Evolutionary conservation across 2,329 filamentous ascomycete genomes (phyloP).

Genomic region (Ophiocordyceps camponoti-floridani): DNA sequence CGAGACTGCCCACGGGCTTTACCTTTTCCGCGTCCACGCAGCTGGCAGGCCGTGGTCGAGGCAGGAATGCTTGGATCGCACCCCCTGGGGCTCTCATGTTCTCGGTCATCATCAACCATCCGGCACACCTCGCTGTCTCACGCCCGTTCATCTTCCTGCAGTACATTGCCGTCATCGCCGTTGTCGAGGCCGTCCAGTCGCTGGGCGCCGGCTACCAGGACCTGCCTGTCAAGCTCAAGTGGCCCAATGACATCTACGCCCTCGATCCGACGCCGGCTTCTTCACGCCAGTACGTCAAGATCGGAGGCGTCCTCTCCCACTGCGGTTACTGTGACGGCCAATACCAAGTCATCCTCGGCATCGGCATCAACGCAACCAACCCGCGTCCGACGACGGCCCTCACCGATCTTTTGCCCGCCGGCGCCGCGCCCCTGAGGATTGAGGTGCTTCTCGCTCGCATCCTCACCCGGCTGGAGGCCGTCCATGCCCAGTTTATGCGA

Average conservation of each 20-base stretch:
- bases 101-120: constrained; percentile 74
- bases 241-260: constrained; percentile 91
- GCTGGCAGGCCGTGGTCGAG: constrained; percentile 72
- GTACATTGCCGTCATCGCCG: constrained; percentile 78
- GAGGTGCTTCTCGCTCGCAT: constrained; percentile 74
- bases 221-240: constrained; percentile 76
- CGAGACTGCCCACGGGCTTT: constrained; percentile 66
- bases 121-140: constrained; percentile 48
- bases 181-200: constrained; percentile 62
- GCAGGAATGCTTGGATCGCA: constrained; percentile 87
- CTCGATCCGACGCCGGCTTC: constrained; percentile 38
- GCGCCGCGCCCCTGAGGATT: constrained; percentile 39
- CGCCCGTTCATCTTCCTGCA: constrained; percentile 86
- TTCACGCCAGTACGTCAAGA: constrained; percentile 54
- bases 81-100: constrained; percentile 76
- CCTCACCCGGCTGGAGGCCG: constrained; percentile 55
- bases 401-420: constrained; percentile 45
- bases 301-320: constrained; percentile 84
- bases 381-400: constrained; percentile 74
- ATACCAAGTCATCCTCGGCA: constrained; percentile 74
- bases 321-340: constrained; percentile 59
- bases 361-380: constrained; percentile 77
- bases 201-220: constrained; percentile 63
- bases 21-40: constrained; percentile 77
- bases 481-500: constrained; percentile 59